phyloP scores from a whole-genome alignment of 2,329 filamentous ascomycete species.

The Curvularia eragrostidis region DNA sequence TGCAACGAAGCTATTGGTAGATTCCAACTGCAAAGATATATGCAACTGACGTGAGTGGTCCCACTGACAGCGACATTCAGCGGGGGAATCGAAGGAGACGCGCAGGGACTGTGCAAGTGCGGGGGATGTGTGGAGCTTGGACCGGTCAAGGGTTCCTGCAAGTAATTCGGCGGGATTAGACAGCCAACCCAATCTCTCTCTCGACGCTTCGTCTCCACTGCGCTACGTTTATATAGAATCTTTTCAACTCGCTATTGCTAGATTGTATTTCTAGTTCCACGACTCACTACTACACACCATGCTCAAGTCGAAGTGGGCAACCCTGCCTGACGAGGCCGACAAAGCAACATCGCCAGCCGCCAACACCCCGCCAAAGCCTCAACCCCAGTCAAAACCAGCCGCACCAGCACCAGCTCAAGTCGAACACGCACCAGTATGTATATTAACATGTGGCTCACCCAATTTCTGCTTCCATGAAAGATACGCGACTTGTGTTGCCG shows the following conservation, averaged over 20 bases:
- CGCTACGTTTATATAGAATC: neutral
- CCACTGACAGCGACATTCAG: neutral
- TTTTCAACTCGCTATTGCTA: slow-evolving; percentile 5
- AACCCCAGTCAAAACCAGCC: slow-evolving; percentile 7
- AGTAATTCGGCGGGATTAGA: slow-evolving; percentile 8
- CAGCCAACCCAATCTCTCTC: neutral
- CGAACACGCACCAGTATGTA: slow-evolving; percentile 16
- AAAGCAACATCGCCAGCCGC: slow-evolving; percentile 10
- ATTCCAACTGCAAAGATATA: neutral
- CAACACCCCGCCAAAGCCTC: slow-evolving; percentile 5
- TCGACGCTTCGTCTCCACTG: slow-evolving; percentile 2
- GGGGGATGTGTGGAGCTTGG: slow-evolving; percentile 15
- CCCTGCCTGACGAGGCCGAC: slow-evolving; percentile 23
- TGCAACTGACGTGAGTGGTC: neutral
- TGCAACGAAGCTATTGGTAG: fast-evolving
- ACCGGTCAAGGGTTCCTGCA: slow-evolving; percentile 12
- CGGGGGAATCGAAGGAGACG: slow-evolving; percentile 1
- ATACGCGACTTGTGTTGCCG: slow-evolving; percentile 11
- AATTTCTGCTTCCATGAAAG: neutral
- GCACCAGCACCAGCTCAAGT: slow-evolving; percentile 20
- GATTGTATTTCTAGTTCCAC: slow-evolving; percentile 1
- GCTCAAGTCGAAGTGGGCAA: slow-evolving; percentile 45
- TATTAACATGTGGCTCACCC: neutral
- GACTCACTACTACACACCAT: slow-evolving; percentile 24
- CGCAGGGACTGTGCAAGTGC: slow-evolving; percentile 13